Conservation (phyloP, 1,284 basidiomycete genomes). For the Schizophyllum commune region DNA sequence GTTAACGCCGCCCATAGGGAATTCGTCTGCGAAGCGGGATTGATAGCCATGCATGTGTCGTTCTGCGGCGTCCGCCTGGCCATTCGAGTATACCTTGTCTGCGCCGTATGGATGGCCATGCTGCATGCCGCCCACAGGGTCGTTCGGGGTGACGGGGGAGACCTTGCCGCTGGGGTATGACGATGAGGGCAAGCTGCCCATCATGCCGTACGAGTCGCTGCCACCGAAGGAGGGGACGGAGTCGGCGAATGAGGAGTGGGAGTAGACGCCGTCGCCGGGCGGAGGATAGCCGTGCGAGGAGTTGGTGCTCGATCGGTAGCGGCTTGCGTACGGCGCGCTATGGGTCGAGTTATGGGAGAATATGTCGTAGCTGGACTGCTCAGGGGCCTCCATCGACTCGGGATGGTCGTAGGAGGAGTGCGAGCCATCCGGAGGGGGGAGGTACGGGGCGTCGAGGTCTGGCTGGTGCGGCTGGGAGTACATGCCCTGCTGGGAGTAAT, state of each 20-base stretch:
- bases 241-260: conserved; percentile 50
- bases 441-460: too few species aligned
- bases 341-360: too few species aligned
- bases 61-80: conserved; percentile 52
- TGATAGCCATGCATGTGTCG: conserved; percentile 17
- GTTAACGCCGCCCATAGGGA: conserved; percentile 39
- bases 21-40: conserved; percentile 47
- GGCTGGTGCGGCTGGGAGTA: too few species aligned
- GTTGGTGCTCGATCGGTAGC: too few species aligned
- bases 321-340: too few species aligned
- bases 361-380: too few species aligned
- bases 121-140: conserved; percentile 49
- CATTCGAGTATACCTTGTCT: conserved; percentile 41
- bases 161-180: conserved; percentile 61
- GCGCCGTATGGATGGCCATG: conserved; percentile 46
- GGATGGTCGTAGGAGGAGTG: too few species aligned
- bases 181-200: conserved; percentile 50
- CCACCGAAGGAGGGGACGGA: conserved; percentile 48
- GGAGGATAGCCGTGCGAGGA: conserved; percentile 36
- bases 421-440: too few species aligned
- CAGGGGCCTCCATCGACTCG: too few species aligned
- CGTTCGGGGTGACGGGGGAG: conserved; percentile 64
- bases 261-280: conserved; percentile 47
- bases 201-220: conserved; percentile 54
- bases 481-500: too few species aligned